These are phyloP conservation scores for Gossypium herbaceum DNA, from an alignment of 345 rosid genomes.

Conservation along the genomic window DNA sequence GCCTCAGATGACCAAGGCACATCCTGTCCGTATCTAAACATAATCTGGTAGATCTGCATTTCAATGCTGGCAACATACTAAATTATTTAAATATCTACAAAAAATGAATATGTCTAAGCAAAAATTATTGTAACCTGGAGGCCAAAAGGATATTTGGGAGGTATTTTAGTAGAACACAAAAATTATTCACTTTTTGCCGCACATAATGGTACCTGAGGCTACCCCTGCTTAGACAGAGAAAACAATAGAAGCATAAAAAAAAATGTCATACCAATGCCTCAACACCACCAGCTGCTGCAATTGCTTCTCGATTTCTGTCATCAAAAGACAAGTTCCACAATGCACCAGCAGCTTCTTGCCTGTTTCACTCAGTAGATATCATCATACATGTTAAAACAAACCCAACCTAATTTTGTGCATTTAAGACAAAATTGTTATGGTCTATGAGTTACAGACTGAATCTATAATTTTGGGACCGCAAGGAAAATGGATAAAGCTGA, in stretches of 20 bases:
- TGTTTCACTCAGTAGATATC: slow-evolving; percentile 20
- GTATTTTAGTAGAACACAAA: neutral
- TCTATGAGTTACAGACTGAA: neutral
- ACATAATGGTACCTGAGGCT: neutral
- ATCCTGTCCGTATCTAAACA: neutral
- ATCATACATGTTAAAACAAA: slow-evolving; percentile 5
- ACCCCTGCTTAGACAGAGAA: slow-evolving; percentile 1
- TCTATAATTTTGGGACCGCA: neutral
- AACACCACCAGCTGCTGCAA: slow-evolving; percentile 84
- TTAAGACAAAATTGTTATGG: neutral
- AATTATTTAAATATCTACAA: neutral
- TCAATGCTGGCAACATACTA: neutral
- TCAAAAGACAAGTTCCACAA: slow-evolving; percentile 82
- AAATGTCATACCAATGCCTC: slow-evolving; percentile 71
- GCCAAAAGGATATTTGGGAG: neutral
- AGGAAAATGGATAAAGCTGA: neutral
- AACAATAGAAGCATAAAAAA: slow-evolving; percentile 11
- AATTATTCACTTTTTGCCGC: neutral
- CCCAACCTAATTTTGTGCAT: too few relatives aligned
- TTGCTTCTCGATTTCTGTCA: slow-evolving; percentile 81
- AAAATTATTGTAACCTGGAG: neutral
- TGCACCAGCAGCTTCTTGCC: slow-evolving; percentile 93
- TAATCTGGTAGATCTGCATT: neutral
- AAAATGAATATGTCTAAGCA: neutral
- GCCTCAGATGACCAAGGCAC: neutral